A percentile compares a stretch with the other conserved stretches of the same genome.
These are phyloP conservation scores for Colletotrichum tropicicola DNA, from an alignment of 2,329 filamentous ascomycete genomes.

Conservation along the genomic window DNA sequence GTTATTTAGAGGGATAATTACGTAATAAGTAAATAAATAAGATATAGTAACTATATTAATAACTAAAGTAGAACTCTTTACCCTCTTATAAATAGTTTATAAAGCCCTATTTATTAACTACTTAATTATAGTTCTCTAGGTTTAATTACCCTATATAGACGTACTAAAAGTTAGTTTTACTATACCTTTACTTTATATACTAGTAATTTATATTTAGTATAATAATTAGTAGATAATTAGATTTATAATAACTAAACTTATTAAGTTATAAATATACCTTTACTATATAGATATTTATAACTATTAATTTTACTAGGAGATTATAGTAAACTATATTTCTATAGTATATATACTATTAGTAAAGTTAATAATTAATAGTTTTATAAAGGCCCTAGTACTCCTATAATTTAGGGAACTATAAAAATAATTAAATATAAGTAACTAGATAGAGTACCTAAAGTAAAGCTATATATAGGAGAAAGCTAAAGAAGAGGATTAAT, in stretches of 20 bases:
- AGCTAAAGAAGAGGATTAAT: no score
- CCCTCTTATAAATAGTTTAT: not conserved
- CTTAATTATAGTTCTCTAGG: not conserved
- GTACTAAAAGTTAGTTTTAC: not conserved
- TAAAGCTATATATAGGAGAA: no score
- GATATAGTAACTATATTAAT: no score
- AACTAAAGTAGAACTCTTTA: no score
- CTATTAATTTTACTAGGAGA: not conserved
- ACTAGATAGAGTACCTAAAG: no score
- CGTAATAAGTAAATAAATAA: no score
- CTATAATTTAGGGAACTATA: not conserved
- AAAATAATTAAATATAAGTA: not conserved
- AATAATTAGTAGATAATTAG: not conserved
- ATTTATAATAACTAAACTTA: not conserved
- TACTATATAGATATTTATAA: not conserved
- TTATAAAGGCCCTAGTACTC: not conserved
- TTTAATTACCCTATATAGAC: not conserved
- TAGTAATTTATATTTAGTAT: not conserved
- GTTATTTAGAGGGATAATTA: no score
- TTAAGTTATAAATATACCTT: not conserved
- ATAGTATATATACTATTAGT: not conserved
- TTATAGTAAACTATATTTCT: not conserved
- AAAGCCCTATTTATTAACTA: not conserved
- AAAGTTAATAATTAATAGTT: not conserved
- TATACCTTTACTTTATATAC: not conserved